Conservation (phyloP, 2,329 filamentous ascomycete species). For the Fusarium transvaalense region DNA sequence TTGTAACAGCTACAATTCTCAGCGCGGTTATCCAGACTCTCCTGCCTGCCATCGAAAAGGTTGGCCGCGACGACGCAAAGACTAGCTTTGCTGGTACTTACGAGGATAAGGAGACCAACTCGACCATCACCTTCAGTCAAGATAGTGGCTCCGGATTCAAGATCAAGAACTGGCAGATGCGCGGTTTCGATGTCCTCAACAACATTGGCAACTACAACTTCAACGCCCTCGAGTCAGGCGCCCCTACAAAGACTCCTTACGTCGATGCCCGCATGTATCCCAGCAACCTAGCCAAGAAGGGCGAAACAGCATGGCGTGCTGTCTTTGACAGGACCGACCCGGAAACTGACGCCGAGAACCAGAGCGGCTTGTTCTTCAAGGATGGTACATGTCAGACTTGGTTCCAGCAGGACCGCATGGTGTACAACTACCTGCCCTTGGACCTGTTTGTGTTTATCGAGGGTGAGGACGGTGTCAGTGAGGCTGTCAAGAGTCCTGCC, state of each 20-base stretch:
- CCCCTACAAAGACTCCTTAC: slow-evolving; percentile 15
- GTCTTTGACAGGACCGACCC: slow-evolving; percentile 46
- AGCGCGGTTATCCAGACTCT: slow-evolving; percentile 52
- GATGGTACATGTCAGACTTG: slow-evolving; percentile 51
- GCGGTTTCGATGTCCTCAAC: slow-evolving; percentile 56
- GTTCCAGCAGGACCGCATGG: slow-evolving; percentile 50
- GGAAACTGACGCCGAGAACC: slow-evolving; percentile 32
- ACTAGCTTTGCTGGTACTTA: slow-evolving; percentile 55
- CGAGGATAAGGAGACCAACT: slow-evolving; percentile 54
- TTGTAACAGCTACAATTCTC: slow-evolving; percentile 42
- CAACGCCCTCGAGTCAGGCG: slow-evolving; percentile 23
- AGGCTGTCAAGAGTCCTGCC: slow-evolving; percentile 43
- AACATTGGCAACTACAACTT: slow-evolving; percentile 51
- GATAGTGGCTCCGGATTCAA: slow-evolving; percentile 57
- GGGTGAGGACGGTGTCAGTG: slow-evolving; percentile 20
- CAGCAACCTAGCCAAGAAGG: slow-evolving; percentile 41
- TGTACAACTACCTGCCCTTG: slow-evolving; percentile 51
- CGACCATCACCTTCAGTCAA: slow-evolving; percentile 54
- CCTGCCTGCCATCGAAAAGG: slow-evolving; percentile 58
- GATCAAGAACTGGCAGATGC: slow-evolving; percentile 56
- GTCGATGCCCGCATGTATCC: slow-evolving; percentile 51
- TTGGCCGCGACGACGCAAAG: slow-evolving; percentile 54
- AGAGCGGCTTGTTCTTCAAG: slow-evolving; percentile 47
- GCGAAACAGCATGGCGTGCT: slow-evolving; percentile 51
- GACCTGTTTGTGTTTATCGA: slow-evolving; percentile 50